A percentile compares a stretch with the other conserved stretches of the same genome.
Conservation (phyloP, 257 asterid genomes). For the Gynochthodes officinalis region DNA sequence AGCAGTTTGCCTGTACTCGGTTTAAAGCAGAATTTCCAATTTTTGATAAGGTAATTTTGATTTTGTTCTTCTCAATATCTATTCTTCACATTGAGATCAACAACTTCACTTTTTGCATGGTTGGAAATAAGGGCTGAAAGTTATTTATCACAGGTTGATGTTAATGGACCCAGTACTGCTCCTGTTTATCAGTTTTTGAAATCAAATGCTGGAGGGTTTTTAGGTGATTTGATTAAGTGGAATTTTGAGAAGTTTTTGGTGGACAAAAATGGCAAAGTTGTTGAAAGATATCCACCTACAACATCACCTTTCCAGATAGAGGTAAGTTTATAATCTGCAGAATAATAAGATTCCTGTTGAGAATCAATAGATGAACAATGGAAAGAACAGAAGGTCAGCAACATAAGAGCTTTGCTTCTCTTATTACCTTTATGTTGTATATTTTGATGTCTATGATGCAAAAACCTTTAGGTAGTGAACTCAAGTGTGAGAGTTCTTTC, state of each 20-base stretch:
- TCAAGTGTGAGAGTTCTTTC: neutral
- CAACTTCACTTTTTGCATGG: neutral
- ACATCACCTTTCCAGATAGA: conserved; percentile 88
- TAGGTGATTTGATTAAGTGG: conserved; percentile 89
- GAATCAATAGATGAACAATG: neutral
- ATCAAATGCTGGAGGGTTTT: conserved; percentile 77
- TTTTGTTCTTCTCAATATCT: neutral
- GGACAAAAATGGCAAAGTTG: conserved; percentile 85
- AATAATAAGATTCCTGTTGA: neutral
- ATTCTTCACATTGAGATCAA: neutral
- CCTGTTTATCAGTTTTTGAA: conserved; percentile 87
- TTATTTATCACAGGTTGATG: conserved; percentile 66
- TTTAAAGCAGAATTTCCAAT: conserved; percentile 91
- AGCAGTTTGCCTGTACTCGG: conserved; percentile 81
- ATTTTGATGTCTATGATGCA: neutral
- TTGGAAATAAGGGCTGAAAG: conserved; percentile 17
- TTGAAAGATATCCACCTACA: conserved; percentile 84
- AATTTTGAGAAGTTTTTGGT: conserved; percentile 93
- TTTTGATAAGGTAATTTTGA: conserved; percentile 66
- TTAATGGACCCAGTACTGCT: conserved; percentile 87
- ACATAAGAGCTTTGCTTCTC: neutral
- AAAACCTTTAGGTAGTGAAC: neutral
- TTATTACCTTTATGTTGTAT: neutral
- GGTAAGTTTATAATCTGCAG: conserved; percentile 35
- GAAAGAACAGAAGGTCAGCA: neutral